Percentiles rank a stretch among this genome's conserved stretches.
Evolutionary conservation across 2,329 filamentous ascomycete species (phyloP).

Genomic region (Aspergillus sp.): DNA sequence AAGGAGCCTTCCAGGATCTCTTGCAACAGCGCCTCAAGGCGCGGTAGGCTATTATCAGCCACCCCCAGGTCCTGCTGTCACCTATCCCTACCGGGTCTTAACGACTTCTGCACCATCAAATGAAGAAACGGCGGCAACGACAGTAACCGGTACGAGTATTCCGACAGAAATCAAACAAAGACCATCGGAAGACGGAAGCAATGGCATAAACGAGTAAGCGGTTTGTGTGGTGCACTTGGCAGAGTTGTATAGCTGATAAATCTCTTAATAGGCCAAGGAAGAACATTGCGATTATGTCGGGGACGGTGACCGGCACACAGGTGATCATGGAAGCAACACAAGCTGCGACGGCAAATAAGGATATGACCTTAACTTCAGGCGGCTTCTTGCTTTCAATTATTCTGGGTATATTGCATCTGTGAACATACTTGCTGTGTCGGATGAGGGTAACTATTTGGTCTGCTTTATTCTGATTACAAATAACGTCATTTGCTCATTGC

Average conservation of each 20-base stretch:
- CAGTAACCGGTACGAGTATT: neutral
- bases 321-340: slow-evolving; percentile 10
- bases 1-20: slow-evolving; percentile 24
- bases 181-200: neutral
- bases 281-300: slow-evolving; percentile 11
- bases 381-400: neutral
- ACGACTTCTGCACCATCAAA: neutral
- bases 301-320: slow-evolving; percentile 9
- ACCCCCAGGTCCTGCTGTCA: slow-evolving; percentile 17
- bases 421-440: neutral
- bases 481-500: neutral
- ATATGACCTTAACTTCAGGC: neutral
- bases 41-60: slow-evolving; percentile 25
- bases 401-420: neutral
- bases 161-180: neutral
- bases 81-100: slow-evolving; percentile 3
- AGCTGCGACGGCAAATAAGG: slow-evolving; percentile 6
- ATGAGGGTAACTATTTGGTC: neutral
- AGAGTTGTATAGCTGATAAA: neutral
- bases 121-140: neutral
- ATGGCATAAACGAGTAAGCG: neutral
- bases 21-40: slow-evolving; percentile 20
- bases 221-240: neutral
- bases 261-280: neutral
- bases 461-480: neutral